phyloP scores from a whole-genome alignment of 306 rosid species.

The Rosa persica region DNA sequence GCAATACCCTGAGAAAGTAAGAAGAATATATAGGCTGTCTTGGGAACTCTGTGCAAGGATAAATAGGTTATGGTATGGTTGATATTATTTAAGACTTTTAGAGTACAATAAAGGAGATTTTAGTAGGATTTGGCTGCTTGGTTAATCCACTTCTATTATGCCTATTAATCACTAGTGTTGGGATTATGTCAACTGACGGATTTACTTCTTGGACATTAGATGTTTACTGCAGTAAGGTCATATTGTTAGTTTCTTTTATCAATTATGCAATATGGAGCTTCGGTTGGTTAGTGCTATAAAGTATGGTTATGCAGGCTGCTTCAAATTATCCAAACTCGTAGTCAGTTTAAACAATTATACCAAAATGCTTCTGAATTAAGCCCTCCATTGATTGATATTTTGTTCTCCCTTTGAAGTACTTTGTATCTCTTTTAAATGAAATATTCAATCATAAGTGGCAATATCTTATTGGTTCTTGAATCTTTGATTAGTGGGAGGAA shows the following conservation, averaged over 20 bases:
- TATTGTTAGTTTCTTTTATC: background rate
- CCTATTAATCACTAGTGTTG: too few relatives aligned
- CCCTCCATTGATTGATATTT: background rate
- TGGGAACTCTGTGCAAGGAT: background rate
- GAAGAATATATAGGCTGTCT: background rate
- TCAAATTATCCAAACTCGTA: background rate
- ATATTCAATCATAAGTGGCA: background rate
- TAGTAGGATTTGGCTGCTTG: background rate
- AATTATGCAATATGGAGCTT: background rate
- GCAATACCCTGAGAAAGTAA: background rate
- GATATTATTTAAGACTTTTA: background rate
- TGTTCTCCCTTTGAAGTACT: background rate
- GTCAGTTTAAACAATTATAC: background rate
- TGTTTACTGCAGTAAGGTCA: background rate
- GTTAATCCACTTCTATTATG: too few relatives aligned
- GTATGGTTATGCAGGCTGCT: background rate
- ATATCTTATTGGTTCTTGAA: background rate
- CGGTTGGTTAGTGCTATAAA: background rate
- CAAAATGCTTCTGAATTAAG: background rate
- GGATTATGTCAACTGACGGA: background rate
- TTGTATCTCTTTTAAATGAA: background rate
- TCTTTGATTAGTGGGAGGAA: constrained; percentile 1
- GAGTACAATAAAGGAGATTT: background rate
- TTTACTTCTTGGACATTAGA: background rate
- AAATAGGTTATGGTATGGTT: background rate